Base-by-base conservation (phyloP, 2,329 filamentous ascomycete species). In the Pseudogymnoascus sp. region DNA sequence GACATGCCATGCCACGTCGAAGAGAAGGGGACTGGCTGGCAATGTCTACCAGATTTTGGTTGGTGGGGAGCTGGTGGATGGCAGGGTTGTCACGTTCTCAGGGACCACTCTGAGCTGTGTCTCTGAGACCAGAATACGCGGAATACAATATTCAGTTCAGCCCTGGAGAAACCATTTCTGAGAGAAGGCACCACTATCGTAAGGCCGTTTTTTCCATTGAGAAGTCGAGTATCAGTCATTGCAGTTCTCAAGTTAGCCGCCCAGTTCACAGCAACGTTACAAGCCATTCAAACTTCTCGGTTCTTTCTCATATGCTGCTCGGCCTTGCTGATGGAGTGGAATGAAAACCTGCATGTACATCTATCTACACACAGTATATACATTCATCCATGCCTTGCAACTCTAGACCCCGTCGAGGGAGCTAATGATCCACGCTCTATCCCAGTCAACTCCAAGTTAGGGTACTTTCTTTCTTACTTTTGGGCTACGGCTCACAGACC, bases 401-500 rank as follows among this genome's bases (percentile, higher is more conserved):
- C 49, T 55, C 28, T 33, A 8, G 49, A 33, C 49, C 45, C 38
- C 49, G 28, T 55, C 9, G 49, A 55, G 49, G 28, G 49, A 55
- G 49, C 49, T 55, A 55, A 55, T 55, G 49, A 55, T 55, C 49
- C 49, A 21, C 49, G 49, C 49, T 21, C 28, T 33, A 55, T 35
- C 49, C 49, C 9, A 55, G 49, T 55, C 49, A 55, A 55, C 28
- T 55, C 9, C 49, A 33, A 18, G 23, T 25, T 55, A 55, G 49
- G 28, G 49, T 55, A 33, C 49, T 21, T 55, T 55, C 28, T 33
- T 31, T 11, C 28, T 55, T 21, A 35, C 49, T 14, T 55, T 55
- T 55, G 49, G 49, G 49, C 49, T 55, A 55, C 49, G 28, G 49
- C 49, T 55, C 49, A 55, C 28, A 55, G 49, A 55, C 49, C 49